Evolutionary conservation across 805 yeast species (phyloP).

Genomic region (Debaryomyces prosopidis): DNA sequence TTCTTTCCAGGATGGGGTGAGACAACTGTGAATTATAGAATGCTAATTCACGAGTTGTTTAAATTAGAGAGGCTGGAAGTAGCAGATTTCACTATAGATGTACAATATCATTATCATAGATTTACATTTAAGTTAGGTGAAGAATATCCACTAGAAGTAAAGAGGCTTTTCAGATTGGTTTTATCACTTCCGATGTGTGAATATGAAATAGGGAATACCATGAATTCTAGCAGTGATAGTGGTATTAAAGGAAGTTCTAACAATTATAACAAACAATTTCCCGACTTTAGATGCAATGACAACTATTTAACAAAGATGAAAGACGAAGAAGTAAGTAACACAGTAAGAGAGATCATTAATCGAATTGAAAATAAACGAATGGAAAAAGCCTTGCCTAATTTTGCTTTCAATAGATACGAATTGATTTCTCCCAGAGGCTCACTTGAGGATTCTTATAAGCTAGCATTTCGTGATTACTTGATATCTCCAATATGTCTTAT

Average conservation of each 20-base stretch:
- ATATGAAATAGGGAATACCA: background rate
- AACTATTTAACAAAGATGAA: constrained; percentile 41
- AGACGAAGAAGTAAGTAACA: constrained; percentile 45
- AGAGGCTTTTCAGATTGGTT: background rate
- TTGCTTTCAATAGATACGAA: no score
- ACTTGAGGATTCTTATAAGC: no score
- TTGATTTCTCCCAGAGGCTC: no score
- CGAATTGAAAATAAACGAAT: constrained; percentile 7
- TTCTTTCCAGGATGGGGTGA: background rate
- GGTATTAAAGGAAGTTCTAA: background rate
- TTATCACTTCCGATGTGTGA: constrained; percentile 5
- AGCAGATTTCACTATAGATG: no score
- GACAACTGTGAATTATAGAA: no score
- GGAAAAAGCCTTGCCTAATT: background rate
- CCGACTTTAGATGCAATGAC: background rate
- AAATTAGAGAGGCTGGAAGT: no score
- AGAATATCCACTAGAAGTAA: background rate
- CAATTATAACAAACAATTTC: background rate
- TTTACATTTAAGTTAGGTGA: no score
- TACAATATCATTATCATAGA: no score
- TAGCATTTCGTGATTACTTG: no score
- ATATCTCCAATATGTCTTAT: no score
- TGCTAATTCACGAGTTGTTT: no score
- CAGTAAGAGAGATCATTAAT: constrained; percentile 27
- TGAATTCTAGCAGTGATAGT: background rate